These are phyloP conservation scores for Crithidia mellificae DNA, from an alignment of 208 protist genomes.

Conservation along the genomic window DNA sequence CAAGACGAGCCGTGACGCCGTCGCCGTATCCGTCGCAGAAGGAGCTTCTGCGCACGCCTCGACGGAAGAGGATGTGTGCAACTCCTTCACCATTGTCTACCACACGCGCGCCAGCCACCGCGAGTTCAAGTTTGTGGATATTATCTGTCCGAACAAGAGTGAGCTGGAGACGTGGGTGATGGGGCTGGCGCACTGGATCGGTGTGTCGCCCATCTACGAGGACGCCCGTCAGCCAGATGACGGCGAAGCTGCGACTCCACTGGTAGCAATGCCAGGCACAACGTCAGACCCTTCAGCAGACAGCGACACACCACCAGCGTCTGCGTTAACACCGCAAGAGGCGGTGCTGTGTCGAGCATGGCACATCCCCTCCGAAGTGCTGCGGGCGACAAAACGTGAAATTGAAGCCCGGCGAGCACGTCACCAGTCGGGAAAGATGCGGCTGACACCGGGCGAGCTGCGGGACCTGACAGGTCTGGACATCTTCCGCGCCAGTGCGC, in stretches of 20 bases:
- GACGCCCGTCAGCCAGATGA: conserved; percentile 35
- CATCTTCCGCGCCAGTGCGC: conserved; percentile 74
- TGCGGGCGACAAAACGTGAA: conserved; percentile 40
- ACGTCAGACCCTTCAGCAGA: too few species aligned
- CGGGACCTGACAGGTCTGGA: conserved; percentile 62
- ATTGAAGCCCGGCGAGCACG: conserved; percentile 29
- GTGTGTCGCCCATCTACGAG: conserved; percentile 43
- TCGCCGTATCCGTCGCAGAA: too few species aligned
- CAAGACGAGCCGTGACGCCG: too few species aligned
- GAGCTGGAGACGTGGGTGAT: conserved; percentile 86
- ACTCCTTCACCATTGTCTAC: conserved; percentile 57
- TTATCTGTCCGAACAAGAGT: conserved; percentile 43
- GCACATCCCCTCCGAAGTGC: conserved; percentile 56
- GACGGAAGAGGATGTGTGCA: conserved; percentile 9
- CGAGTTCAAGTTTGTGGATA: conserved; percentile 42
- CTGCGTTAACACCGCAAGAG: conserved; percentile 18
- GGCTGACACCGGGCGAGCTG: conserved; percentile 65
- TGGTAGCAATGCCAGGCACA: too few species aligned
- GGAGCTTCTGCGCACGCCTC: background rate
- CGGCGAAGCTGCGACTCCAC: background rate
- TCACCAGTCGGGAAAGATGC: conserved; percentile 23
- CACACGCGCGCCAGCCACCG: conserved; percentile 9
- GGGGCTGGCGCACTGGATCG: conserved; percentile 46
- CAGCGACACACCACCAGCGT: background rate
- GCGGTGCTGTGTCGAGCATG: conserved; percentile 42